Evolutionary conservation across 768 basidiomycete species (phyloP).

Genomic region (Mrakia gelida): DNA sequence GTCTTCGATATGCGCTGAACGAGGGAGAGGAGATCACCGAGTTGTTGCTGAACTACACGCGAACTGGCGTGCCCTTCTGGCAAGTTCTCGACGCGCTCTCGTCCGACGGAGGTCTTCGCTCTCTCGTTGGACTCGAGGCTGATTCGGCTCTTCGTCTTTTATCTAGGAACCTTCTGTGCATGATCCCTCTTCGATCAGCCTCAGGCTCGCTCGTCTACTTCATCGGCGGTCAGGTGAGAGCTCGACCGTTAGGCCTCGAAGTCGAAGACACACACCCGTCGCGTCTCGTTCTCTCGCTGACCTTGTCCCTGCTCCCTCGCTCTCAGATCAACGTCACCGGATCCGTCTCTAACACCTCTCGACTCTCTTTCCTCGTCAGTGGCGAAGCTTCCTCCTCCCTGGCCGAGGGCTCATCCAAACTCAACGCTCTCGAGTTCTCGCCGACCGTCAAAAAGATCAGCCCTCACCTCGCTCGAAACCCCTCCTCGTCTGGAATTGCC

Average conservation of each 20-base stretch:
- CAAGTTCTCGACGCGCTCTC: not conserved
- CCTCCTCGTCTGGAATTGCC: not conserved
- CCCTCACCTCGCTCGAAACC: not conserved
- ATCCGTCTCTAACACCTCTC: conserved; percentile 13
- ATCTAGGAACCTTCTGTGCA: conserved; percentile 20
- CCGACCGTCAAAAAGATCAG: conserved; percentile 4
- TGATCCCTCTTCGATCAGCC: conserved; percentile 15
- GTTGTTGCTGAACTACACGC: conserved; percentile 17
- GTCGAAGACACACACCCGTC: too few species aligned
- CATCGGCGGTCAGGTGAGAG: conserved; percentile 22
- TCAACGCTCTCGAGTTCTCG: conserved; percentile 28
- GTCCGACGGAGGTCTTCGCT: too few species aligned
- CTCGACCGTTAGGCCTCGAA: too few species aligned
- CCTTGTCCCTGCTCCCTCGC: not conserved
- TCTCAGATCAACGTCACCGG: conserved; percentile 22
- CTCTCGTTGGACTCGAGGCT: too few species aligned
- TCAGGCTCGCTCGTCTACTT: conserved; percentile 22
- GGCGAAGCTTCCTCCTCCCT: conserved; percentile 11
- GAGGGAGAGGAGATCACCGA: conserved; percentile 24
- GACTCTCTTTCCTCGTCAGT: conserved; percentile 28
- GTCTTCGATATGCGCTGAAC: conserved; percentile 18
- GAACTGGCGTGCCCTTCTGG: conserved; percentile 6
- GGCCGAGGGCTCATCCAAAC: conserved; percentile 20
- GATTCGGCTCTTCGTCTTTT: too few species aligned
- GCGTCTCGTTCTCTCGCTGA: not conserved